Conservation (phyloP, 495 filamentous ascomycete genomes). For the Aspergillus asperescens region DNA sequence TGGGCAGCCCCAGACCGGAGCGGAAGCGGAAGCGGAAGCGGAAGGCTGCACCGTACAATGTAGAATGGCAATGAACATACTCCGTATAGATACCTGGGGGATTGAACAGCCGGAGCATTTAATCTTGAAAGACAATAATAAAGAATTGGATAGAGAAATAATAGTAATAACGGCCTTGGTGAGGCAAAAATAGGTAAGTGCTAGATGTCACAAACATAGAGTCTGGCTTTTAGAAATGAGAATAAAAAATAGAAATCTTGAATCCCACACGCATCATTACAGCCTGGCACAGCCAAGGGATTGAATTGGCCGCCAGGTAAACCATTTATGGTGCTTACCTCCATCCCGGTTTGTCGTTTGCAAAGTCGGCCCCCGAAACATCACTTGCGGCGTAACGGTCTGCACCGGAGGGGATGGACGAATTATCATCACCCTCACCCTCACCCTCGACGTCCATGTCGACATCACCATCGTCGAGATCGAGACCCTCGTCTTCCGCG, state of each 20-base stretch:
- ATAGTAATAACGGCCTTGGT: not conserved
- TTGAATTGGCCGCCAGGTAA: not conserved
- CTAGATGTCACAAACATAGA: not conserved
- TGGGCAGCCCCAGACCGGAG: no score
- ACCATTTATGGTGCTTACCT: not conserved
- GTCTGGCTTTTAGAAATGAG: not conserved
- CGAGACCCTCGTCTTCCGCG: conserved; percentile 33
- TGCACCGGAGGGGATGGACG: conserved; percentile 37
- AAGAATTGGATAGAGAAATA: not conserved
- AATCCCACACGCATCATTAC: not conserved
- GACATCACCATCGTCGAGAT: conserved; percentile 29
- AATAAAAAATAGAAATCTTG: not conserved
- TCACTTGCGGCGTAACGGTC: conserved; percentile 39
- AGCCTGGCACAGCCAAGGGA: not conserved
- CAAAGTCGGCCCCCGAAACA: conserved; percentile 29
- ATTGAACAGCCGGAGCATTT: no score
- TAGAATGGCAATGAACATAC: no score
- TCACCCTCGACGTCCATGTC: conserved; percentile 26
- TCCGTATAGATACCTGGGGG: no score
- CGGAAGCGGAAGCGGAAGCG: no score
- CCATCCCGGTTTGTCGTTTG: conserved; percentile 16
- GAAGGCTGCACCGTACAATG: no score
- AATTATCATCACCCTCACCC: conserved; percentile 40
- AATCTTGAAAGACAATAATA: not conserved
- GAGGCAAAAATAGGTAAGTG: not conserved